phyloP scores from a whole-genome alignment of 768 basidiomycete genomes.

The Trametes elegans region DNA sequence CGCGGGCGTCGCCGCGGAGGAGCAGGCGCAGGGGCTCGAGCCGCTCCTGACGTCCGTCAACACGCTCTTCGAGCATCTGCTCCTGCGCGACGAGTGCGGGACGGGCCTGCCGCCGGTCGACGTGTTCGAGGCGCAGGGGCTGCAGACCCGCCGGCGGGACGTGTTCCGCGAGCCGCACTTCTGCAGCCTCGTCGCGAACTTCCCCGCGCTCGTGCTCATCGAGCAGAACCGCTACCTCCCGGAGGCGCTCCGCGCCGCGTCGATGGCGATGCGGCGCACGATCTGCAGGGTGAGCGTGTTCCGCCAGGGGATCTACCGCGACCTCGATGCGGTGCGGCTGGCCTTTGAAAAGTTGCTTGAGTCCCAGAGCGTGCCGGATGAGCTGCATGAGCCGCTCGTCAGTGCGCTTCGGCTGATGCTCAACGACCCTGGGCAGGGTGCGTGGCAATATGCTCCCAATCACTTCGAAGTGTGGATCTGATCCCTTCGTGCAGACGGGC shows the following conservation, averaged over 20 bases:
- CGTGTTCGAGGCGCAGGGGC: constrained; percentile 64
- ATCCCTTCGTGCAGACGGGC: constrained; percentile 15
- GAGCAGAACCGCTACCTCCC: constrained; percentile 60
- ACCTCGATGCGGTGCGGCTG: constrained; percentile 65
- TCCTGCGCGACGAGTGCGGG: constrained; percentile 52
- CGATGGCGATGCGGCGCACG: constrained; percentile 50
- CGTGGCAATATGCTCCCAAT: constrained; percentile 4
- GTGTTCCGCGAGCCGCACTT: constrained; percentile 71
- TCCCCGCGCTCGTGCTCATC: constrained; percentile 69
- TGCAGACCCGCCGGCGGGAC: constrained; percentile 65
- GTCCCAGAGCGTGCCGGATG: constrained; percentile 28
- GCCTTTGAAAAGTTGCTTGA: constrained; percentile 64
- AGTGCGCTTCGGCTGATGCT: constrained; percentile 66
- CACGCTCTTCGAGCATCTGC: constrained; percentile 54
- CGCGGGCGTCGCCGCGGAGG: constrained; percentile 37
- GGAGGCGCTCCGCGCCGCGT: constrained; percentile 46
- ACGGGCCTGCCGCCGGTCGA: constrained; percentile 41
- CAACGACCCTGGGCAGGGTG: constrained; percentile 60
- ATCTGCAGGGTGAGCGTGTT: constrained; percentile 68
- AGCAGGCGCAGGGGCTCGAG: constrained; percentile 42
- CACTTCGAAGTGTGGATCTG: neutral
- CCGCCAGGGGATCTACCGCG: constrained; percentile 71
- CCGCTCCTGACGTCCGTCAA: constrained; percentile 64
- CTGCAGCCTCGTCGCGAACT: constrained; percentile 53
- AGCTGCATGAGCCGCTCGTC: constrained; percentile 58